These are phyloP conservation scores for Besnoitia besnoiti DNA, from an alignment of 169 alveolate species.

Conservation along the genomic window DNA sequence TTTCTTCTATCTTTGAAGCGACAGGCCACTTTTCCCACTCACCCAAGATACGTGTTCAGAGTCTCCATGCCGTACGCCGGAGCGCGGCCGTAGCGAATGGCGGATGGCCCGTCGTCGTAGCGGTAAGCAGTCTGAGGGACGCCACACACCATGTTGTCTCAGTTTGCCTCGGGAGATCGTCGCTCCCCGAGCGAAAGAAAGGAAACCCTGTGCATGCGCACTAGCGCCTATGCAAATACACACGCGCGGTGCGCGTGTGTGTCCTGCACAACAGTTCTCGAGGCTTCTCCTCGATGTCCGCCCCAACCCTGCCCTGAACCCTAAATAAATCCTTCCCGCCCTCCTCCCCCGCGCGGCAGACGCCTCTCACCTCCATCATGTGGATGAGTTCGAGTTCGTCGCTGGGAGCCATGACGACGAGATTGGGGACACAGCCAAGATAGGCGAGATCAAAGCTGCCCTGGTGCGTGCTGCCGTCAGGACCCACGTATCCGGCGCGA, in stretches of 20 bases:
- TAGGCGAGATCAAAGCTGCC: constrained; percentile 85
- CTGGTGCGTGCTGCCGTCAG: constrained; percentile 89
- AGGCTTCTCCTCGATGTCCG: too few species aligned
- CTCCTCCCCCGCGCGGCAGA: too few species aligned
- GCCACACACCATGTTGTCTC: background rate
- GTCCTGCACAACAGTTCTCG: too few species aligned
- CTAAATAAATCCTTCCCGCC: too few species aligned
- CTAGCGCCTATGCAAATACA: too few species aligned
- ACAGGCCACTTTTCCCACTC: background rate
- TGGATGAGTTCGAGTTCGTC: constrained; percentile 76
- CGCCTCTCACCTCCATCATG: constrained; percentile 67
- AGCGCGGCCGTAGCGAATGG: constrained; percentile 59
- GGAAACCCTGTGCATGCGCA: too few species aligned
- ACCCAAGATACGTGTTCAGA: constrained; percentile 56
- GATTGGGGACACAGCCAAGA: constrained; percentile 81
- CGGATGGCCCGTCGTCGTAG: constrained; percentile 64
- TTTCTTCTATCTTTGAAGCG: background rate
- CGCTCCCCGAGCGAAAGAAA: too few species aligned
- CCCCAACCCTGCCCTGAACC: too few species aligned
- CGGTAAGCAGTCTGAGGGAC: constrained; percentile 57
- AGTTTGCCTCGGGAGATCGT: too few species aligned
- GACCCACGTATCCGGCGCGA: constrained; percentile 88
- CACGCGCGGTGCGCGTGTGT: too few species aligned
- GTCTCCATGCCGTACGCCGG: constrained; percentile 49
- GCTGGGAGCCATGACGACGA: constrained; percentile 83